Conservation (phyloP, 768 basidiomycete genomes). For the Leucogyrophana mollusca region DNA sequence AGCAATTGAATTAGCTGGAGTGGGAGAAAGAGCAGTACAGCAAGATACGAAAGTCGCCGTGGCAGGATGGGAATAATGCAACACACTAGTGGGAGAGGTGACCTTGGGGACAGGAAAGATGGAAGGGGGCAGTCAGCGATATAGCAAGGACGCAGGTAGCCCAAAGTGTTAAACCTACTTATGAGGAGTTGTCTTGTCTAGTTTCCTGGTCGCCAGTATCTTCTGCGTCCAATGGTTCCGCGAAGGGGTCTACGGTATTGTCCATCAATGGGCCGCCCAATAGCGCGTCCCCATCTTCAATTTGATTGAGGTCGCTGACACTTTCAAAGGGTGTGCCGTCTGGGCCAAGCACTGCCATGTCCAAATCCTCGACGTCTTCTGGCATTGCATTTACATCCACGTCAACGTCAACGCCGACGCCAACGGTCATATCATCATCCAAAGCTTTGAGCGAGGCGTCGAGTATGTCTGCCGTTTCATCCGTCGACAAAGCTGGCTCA, state of each 20-base stretch:
- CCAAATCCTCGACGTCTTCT: slow-evolving; percentile 48
- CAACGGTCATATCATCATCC: slow-evolving; percentile 45
- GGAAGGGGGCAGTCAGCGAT: too few species aligned
- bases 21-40: too few species aligned
- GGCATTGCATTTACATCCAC: slow-evolving; percentile 30
- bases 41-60: too few species aligned
- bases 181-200: too few species aligned
- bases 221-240: slow-evolving; percentile 14
- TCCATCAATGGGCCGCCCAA: slow-evolving; percentile 64
- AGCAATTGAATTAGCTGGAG: too few species aligned
- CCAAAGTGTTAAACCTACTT: too few species aligned
- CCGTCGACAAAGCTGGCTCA: slow-evolving; percentile 42
- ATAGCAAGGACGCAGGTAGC: too few species aligned
- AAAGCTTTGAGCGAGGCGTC: slow-evolving; percentile 58
- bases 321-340: slow-evolving; percentile 60
- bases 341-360: slow-evolving; percentile 63
- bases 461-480: slow-evolving; percentile 41
- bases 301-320: slow-evolving; percentile 53
- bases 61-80: too few species aligned
- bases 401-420: slow-evolving; percentile 37
- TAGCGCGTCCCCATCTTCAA: slow-evolving; percentile 51
- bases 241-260: slow-evolving; percentile 60
- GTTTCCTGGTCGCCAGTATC: slow-evolving; percentile 6
- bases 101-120: too few species aligned
- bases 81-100: too few species aligned